A percentile compares a stretch with the other conserved stretches of the same genome.
phyloP scores from a whole-genome alignment of 75 land plant genomes.

The Pseudotsuga menziesii region DNA sequence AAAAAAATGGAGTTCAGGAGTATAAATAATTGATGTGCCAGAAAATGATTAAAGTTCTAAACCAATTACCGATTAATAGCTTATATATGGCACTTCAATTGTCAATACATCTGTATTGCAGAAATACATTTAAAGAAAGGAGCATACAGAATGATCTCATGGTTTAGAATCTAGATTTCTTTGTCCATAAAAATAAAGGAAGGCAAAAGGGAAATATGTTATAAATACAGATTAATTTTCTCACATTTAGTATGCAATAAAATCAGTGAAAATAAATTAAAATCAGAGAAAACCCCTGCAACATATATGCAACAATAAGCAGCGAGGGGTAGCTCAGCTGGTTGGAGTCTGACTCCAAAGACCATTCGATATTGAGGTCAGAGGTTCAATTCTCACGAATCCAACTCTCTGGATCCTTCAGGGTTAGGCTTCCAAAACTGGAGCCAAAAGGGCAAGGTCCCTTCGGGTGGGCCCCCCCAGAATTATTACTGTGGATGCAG shows the following conservation, averaged over 20 bases:
- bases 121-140: background rate
- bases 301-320: background rate
- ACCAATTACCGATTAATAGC: background rate
- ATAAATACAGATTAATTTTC: background rate
- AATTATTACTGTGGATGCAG: too few species aligned
- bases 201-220: background rate
- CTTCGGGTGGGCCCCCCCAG: too few species aligned
- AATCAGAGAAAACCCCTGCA: background rate
- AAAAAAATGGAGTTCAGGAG: background rate
- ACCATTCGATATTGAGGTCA: too few species aligned
- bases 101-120: background rate
- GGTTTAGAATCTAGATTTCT: background rate
- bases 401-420: too few species aligned
- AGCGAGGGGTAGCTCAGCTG: too few species aligned
- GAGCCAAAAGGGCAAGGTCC: too few species aligned
- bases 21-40: background rate
- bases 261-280: too few species aligned
- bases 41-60: too few species aligned
- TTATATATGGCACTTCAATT: background rate
- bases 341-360: too few species aligned
- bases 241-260: too few species aligned
- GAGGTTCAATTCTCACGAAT: too few species aligned
- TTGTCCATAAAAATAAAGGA: background rate
- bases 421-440: too few species aligned
- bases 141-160: background rate